These are phyloP conservation scores for Trichosporon ovoides DNA, from an alignment of 1,284 basidiomycete genomes.

Conservation along the genomic window DNA sequence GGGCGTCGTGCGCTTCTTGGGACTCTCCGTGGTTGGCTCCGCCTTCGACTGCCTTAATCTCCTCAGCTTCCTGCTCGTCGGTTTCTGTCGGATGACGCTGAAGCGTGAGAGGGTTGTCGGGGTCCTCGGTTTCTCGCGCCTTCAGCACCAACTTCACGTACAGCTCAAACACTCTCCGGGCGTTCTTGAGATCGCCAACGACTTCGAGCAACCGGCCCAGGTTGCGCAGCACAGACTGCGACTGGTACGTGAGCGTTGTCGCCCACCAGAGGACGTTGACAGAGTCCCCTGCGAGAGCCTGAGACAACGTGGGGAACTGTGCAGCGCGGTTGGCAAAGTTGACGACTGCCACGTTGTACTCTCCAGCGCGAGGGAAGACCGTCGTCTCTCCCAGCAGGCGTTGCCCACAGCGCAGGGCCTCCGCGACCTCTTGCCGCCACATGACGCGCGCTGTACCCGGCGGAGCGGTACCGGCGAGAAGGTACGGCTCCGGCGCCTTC, in stretches of 20 bases:
- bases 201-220: slow-evolving; percentile 67
- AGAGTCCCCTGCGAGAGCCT: slow-evolving; percentile 19
- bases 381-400: slow-evolving; percentile 63
- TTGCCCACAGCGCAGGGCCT: slow-evolving; percentile 64
- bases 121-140: slow-evolving; percentile 59
- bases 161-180: slow-evolving; percentile 67
- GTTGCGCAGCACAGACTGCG: slow-evolving; percentile 72
- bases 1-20: slow-evolving; percentile 22
- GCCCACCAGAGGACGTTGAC: slow-evolving; percentile 80
- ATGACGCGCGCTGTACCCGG: slow-evolving; percentile 49
- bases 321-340: slow-evolving; percentile 78
- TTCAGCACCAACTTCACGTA: slow-evolving; percentile 79
- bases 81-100: slow-evolving; percentile 28
- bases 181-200: slow-evolving; percentile 61
- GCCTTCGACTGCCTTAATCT: slow-evolving; percentile 10
- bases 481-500: slow-evolving; percentile 19
- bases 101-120: slow-evolving; percentile 47
- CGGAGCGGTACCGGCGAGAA: slow-evolving; percentile 21
- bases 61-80: slow-evolving; percentile 21
- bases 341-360: slow-evolving; percentile 72
- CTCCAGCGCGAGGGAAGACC: slow-evolving; percentile 74
- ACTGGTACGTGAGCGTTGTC: slow-evolving; percentile 84
- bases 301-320: slow-evolving; percentile 65
- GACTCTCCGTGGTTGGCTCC: slow-evolving; percentile 27
- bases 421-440: slow-evolving; percentile 63